Conservation (phyloP, 2,329 filamentous ascomycete genomes). For the Coccinonectria pachysandricola region DNA sequence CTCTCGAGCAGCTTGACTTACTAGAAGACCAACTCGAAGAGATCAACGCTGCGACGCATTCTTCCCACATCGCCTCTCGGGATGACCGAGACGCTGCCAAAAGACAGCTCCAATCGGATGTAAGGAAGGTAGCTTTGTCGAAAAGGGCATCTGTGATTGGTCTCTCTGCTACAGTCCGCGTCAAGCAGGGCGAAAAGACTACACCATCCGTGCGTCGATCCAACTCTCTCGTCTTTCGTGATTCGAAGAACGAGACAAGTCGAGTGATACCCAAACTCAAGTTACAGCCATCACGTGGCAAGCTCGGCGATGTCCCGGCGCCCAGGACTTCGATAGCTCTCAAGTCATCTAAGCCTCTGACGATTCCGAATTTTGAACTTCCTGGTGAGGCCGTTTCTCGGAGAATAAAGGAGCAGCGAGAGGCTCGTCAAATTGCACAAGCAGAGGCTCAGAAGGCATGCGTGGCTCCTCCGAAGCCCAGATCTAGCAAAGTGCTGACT, state of each 20-base stretch:
- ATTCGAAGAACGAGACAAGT: conserved; percentile 13
- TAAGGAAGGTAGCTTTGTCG: conserved; percentile 5
- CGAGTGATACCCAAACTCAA: conserved; percentile 8
- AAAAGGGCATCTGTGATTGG: conserved; percentile 22
- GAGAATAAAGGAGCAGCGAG: conserved; percentile 46
- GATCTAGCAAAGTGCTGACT: conserved; percentile 41
- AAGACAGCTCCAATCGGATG: conserved; percentile 10
- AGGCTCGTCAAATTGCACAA: conserved; percentile 37
- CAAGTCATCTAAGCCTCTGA: conserved; percentile 45
- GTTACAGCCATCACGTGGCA: conserved; percentile 9
- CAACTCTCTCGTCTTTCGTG: conserved; percentile 28
- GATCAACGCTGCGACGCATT: conserved; percentile 29
- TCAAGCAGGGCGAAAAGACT: conserved; percentile 28
- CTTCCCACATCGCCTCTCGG: conserved; percentile 23
- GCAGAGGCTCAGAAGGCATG: conserved; percentile 24
- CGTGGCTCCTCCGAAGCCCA: conserved; percentile 34
- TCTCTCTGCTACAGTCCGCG: conserved; percentile 30
- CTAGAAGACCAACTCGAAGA: conserved; percentile 53
- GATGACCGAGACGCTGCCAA: conserved; percentile 7
- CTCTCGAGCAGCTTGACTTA: conserved; percentile 50
- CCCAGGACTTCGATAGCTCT: too few relatives aligned
- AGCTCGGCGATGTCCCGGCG: conserved; percentile 25
- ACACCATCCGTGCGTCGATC: conserved; percentile 32
- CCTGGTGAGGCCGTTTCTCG: conserved; percentile 52
- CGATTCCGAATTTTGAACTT: conserved; percentile 48